Evolutionary conservation across 768 basidiomycete species (phyloP).

Genomic region (Tricholomella constricta): DNA sequence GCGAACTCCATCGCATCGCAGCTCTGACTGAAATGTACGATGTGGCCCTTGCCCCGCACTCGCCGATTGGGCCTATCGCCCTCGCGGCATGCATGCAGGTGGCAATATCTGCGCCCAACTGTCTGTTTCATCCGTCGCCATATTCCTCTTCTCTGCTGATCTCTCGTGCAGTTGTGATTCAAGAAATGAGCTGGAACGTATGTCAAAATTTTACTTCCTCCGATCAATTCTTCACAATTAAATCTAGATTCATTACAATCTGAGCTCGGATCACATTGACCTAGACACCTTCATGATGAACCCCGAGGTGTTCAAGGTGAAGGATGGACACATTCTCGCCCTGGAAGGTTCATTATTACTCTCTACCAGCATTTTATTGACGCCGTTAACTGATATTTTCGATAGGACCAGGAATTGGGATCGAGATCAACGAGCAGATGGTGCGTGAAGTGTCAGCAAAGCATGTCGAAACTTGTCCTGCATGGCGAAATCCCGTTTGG

Average conservation of each 20-base stretch:
- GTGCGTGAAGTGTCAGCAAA: slow-evolving; percentile 40
- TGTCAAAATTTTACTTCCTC: slow-evolving; percentile 1
- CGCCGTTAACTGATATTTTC: no score
- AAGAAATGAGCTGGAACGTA: slow-evolving; percentile 67
- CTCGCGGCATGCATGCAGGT: slow-evolving; percentile 73
- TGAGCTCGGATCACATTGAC: slow-evolving; percentile 46
- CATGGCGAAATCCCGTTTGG: slow-evolving; percentile 61
- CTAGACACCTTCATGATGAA: slow-evolving; percentile 60
- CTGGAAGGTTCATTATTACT: slow-evolving; percentile 34
- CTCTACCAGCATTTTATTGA: no score
- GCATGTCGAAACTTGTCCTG: slow-evolving; percentile 37
- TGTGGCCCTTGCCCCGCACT: slow-evolving; percentile 71
- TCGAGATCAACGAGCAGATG: slow-evolving; percentile 59
- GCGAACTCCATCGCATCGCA: slow-evolving; percentile 59
- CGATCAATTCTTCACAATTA: no score
- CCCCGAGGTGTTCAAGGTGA: slow-evolving; percentile 53
- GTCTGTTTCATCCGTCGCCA: slow-evolving; percentile 33
- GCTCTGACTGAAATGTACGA: slow-evolving; percentile 68
- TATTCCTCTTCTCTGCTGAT: not conserved
- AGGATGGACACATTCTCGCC: slow-evolving; percentile 50
- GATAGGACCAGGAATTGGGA: slow-evolving; percentile 63
- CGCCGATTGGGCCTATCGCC: slow-evolving; percentile 71
- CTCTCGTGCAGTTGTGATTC: slow-evolving; percentile 48
- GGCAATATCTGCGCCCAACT: slow-evolving; percentile 58
- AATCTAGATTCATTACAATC: slow-evolving; percentile 64